phyloP scores from a whole-genome alignment of 2,329 filamentous ascomycete genomes.

The Tolypocladium guangdongense region DNA sequence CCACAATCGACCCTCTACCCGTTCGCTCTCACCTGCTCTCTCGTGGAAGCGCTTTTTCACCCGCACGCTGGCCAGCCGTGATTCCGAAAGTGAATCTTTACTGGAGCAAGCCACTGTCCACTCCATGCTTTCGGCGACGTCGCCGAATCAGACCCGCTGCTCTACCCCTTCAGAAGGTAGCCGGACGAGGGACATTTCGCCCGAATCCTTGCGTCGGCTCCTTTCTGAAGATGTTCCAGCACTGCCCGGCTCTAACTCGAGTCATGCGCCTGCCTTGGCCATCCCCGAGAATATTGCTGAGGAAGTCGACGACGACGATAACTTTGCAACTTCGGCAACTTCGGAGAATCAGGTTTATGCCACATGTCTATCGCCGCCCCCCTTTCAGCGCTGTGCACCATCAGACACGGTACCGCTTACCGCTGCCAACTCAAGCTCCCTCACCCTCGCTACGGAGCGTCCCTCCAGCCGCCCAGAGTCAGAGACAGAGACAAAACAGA shows the following conservation, averaged over 20 bases:
- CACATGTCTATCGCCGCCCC: slow-evolving; percentile 42
- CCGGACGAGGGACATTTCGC: slow-evolving; percentile 41
- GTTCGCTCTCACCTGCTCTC: slow-evolving; percentile 37
- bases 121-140: slow-evolving; percentile 1
- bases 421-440: slow-evolving; percentile 11
- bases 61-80: slow-evolving; percentile 25
- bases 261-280: slow-evolving; percentile 18
- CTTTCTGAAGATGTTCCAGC: slow-evolving; percentile 33
- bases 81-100: slow-evolving; percentile 15
- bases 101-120: slow-evolving; percentile 1
- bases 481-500: slow-evolving; percentile 5
- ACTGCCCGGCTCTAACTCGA: slow-evolving; percentile 13
- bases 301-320: slow-evolving; percentile 46
- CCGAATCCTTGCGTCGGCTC: slow-evolving; percentile 42
- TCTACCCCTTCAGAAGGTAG: slow-evolving; percentile 24
- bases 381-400: slow-evolving; percentile 27
- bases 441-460: slow-evolving; percentile 12
- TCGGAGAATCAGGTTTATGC: slow-evolving; percentile 32
- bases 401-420: slow-evolving; percentile 16
- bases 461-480: slow-evolving; percentile 5
- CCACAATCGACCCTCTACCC: slow-evolving; percentile 28
- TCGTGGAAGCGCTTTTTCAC: slow-evolving; percentile 42
- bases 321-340: slow-evolving; percentile 44
- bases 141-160: slow-evolving; percentile 1
- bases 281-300: slow-evolving; percentile 25